These are phyloP conservation scores for Pyrrhoderma lamaoense DNA, from an alignment of 1,284 basidiomycete genomes.

Conservation along the genomic window DNA sequence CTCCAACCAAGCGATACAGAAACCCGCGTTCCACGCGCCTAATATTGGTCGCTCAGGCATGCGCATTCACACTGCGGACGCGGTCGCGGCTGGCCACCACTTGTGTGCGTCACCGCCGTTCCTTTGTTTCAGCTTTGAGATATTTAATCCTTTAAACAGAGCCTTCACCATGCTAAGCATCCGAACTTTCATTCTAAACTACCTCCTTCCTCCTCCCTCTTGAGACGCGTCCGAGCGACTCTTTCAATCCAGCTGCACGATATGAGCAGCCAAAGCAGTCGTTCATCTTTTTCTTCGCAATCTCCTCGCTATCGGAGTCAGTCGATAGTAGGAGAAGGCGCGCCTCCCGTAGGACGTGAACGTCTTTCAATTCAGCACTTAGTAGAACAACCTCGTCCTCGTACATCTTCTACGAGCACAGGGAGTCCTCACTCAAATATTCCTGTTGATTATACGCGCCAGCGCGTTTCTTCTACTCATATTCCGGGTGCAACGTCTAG, in stretches of 20 bases:
- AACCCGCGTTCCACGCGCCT: constrained; percentile 10
- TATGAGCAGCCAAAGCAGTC: background rate
- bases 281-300: constrained; percentile 11
- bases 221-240: constrained; percentile 11
- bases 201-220: background rate
- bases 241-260: background rate
- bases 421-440: constrained; percentile 2
- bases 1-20: constrained; percentile 6
- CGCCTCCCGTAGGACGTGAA: constrained; percentile 13
- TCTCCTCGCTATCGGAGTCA: constrained; percentile 16
- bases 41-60: constrained; percentile 16
- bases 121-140: constrained; percentile 12
- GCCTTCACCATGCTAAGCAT: constrained; percentile 7
- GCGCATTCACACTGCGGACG: constrained; percentile 11
- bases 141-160: constrained; percentile 14
- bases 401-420: constrained; percentile 13
- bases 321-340: constrained; percentile 5
- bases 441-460: constrained; percentile 10
- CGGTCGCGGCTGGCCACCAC: constrained; percentile 7
- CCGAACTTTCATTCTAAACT: background rate
- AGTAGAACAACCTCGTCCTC: constrained; percentile 13
- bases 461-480: constrained; percentile 16
- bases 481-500: constrained; percentile 14
- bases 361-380: constrained; percentile 17
- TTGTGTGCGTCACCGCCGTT: constrained; percentile 15